Conservation (phyloP, 768 basidiomycete genomes). For the Mycena vulgaris region DNA sequence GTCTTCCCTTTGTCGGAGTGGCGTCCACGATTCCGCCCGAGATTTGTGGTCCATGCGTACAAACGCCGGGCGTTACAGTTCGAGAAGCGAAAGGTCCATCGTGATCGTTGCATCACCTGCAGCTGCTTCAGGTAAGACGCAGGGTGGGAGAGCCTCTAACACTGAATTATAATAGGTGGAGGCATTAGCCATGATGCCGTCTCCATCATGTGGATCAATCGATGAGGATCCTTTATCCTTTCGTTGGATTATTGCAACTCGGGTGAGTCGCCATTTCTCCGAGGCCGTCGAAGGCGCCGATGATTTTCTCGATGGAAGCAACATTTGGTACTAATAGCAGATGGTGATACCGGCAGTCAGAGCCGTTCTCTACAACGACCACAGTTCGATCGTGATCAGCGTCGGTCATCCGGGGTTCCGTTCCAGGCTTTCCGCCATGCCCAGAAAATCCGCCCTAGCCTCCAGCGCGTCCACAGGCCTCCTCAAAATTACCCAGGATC, state of each 20-base stretch:
- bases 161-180: background rate
- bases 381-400: background rate
- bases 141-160: too few relatives aligned
- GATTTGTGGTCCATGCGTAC: background rate
- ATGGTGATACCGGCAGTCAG: background rate
- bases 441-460: background rate
- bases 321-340: too few relatives aligned
- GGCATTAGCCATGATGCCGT: background rate
- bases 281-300: too few relatives aligned
- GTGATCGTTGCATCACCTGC: too few relatives aligned
- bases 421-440: background rate
- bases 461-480: too few relatives aligned
- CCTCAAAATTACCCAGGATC: too few relatives aligned
- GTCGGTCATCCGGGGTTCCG: background rate
- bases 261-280: background rate
- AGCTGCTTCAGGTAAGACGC: too few relatives aligned
- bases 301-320: too few relatives aligned
- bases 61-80: too few relatives aligned
- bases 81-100: too few relatives aligned
- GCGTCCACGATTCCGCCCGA: background rate
- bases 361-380: too few relatives aligned
- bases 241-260: background rate
- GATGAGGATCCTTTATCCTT: background rate
- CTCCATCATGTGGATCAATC: slow-evolving; percentile 17
- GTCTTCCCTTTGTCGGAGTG: background rate